Conservation (phyloP, 2,329 filamentous ascomycete genomes). For the Colletotrichum lini region DNA sequence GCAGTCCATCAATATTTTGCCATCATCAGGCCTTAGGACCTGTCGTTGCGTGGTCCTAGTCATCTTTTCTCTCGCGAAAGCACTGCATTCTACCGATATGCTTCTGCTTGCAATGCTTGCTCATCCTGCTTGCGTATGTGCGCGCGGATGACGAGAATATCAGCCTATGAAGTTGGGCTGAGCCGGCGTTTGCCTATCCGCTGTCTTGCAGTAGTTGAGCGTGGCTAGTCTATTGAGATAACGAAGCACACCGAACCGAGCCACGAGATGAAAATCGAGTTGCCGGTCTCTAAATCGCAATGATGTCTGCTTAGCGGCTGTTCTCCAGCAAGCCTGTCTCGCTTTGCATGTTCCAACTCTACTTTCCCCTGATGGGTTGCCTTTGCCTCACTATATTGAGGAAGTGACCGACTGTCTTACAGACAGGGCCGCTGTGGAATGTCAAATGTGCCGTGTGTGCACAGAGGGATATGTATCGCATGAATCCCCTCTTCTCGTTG, state of each 20-base stretch:
- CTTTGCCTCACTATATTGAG: conserved; percentile 1
- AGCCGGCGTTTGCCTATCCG: conserved; percentile 1
- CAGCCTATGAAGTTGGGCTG: conserved; percentile 34
- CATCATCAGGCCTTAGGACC: conserved; percentile 38
- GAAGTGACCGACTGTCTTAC: conserved; percentile 21
- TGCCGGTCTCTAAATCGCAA: conserved; percentile 22
- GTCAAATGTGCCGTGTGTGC: conserved; percentile 30
- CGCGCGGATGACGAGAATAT: conserved; percentile 30
- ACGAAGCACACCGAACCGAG: conserved; percentile 16
- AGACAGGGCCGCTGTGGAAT: conserved; percentile 38
- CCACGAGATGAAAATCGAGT: conserved; percentile 22
- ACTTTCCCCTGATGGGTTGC: conserved; percentile 19
- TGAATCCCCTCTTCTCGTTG: conserved; percentile 33
- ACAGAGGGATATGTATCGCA: conserved; percentile 21
- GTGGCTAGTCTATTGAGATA: background rate
- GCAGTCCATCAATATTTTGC: conserved; percentile 43
- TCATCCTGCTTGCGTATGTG: conserved; percentile 32
- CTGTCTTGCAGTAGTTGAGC: too few relatives aligned
- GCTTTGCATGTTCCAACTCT: conserved; percentile 1
- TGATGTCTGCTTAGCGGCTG: conserved; percentile 33
- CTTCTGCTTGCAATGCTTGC: conserved; percentile 35
- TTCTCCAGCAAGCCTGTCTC: conserved; percentile 34
- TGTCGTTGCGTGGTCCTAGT: conserved; percentile 23
- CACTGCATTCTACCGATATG: conserved; percentile 17
- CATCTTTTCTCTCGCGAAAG: conserved; percentile 7